Evolutionary conservation across 805 yeast species (phyloP).

Genomic region (Ogataea polymorpha): DNA sequence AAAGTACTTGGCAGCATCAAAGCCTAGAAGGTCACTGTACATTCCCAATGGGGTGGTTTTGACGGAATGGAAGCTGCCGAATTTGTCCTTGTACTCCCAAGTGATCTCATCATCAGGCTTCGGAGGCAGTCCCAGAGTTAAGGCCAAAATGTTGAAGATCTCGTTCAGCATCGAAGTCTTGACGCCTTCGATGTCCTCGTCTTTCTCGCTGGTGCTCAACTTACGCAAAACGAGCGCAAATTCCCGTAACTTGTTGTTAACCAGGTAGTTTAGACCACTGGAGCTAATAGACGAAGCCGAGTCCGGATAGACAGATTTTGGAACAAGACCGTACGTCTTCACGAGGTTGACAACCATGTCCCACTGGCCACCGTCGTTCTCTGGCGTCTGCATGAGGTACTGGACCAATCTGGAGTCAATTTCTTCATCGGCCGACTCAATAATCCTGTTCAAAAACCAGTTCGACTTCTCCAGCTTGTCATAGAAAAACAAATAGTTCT

Average conservation of each 20-base stretch:
- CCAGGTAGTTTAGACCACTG: constrained; percentile 55
- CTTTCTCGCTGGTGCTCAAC: constrained; percentile 39
- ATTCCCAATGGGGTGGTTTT: constrained; percentile 66
- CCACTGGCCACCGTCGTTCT: constrained; percentile 88
- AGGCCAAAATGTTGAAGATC: constrained; percentile 62
- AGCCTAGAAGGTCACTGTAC: constrained; percentile 52
- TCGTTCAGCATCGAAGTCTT: constrained; percentile 49
- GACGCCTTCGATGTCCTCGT: constrained; percentile 23
- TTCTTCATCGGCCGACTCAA: constrained; percentile 63
- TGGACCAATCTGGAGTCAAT: constrained; percentile 73
- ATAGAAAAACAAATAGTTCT: constrained; percentile 75
- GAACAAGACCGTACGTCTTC: constrained; percentile 77
- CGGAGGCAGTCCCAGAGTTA: constrained; percentile 79
- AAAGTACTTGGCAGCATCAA: constrained; percentile 51
- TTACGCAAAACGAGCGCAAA: constrained; percentile 68
- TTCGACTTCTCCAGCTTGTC: constrained; percentile 86
- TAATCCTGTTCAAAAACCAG: constrained; percentile 71
- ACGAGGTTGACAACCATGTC: constrained; percentile 79
- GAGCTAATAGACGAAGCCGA: constrained; percentile 55
- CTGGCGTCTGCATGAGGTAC: constrained; percentile 61
- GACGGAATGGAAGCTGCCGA: constrained; percentile 50
- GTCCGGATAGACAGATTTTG: constrained; percentile 71
- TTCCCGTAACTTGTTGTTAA: constrained; percentile 74
- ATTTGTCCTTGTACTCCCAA: constrained; percentile 78
- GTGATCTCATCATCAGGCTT: constrained; percentile 59